Evolutionary conservation across 192 early-diverging fungal genomes (phyloP), one percentile per base, ranked within the genome.

Genomic region (Gamsiella multidivaricata): DNA sequence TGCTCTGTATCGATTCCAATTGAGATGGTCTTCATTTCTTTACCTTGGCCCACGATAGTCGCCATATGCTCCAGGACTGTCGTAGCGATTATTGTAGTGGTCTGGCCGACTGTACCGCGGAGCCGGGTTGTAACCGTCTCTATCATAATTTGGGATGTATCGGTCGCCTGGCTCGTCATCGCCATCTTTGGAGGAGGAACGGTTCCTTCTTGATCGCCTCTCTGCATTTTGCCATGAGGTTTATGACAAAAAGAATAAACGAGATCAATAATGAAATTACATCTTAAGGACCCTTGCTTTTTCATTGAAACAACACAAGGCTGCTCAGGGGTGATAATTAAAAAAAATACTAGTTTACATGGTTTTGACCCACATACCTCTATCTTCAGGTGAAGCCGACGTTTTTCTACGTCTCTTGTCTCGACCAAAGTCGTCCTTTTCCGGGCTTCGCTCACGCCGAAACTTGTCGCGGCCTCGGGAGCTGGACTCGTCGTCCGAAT

Each of bases 101-200:
- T 81, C 81, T 22, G 74, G 66, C 36, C 80, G 69, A 29, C 74
- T 79, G 64, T 86, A 88, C 25, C 86, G 66, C 3, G 88, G 87
- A 0, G 82, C 87, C 54, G 89, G 90, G 15, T 74, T 67, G 61
- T 91, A 91, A 5, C 91, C 90, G 36, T 96, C 93, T 36, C 93
- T 88, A 12, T 91, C 91, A 64, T 95, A 96, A 54, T 94, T 91
- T n/a, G 94, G 94, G 56, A 94, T 87, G 70, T 95, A 96, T 43
- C 86, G 88, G 55, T 95, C 94, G 28, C 89, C 86, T 1, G 91
- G 89, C 20, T 88, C 87, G 2, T 51, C 32, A 20, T 80, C 81
- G 5, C 56, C 76, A 15, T 80, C 75, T 54, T 78, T 78, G 25
- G 74, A 78, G 7, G 59, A 18, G 1, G 74, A 78, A n/a, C 74